Percentiles rank a stretch among this genome's conserved stretches.
These are phyloP conservation scores for Gentiana macrophylla DNA, from an alignment of 257 asterid genomes.

Conservation along the genomic window DNA sequence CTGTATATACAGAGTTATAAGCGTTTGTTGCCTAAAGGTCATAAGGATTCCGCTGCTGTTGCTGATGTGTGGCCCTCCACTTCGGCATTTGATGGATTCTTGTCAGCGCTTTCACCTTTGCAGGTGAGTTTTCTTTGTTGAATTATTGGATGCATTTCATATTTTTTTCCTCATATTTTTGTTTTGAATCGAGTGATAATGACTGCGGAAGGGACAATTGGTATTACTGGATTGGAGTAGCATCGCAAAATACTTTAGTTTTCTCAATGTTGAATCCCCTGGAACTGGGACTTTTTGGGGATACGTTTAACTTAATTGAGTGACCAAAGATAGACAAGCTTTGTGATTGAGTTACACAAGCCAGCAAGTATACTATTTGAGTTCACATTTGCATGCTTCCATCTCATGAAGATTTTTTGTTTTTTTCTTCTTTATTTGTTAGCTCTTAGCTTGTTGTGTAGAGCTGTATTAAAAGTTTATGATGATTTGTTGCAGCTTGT, in stretches of 20 bases:
- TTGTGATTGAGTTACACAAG: background rate
- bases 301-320: background rate
- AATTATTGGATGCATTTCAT: background rate
- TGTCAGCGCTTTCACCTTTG: slow-evolving; percentile 73
- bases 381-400: no score
- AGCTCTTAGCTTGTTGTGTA: background rate
- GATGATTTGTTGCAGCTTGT: slow-evolving; percentile 50
- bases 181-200: no score
- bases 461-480: background rate
- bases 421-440: background rate
- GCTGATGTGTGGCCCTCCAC: slow-evolving; percentile 97
- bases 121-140: slow-evolving; percentile 32
- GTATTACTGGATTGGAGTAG: background rate
- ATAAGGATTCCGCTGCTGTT: slow-evolving; percentile 83
- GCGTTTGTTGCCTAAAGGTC: slow-evolving; percentile 83
- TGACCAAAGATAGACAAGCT: background rate
- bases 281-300: background rate
- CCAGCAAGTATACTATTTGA: no score
- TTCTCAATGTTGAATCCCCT: background rate
- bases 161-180: background rate
- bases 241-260: background rate
- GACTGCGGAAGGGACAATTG: no score
- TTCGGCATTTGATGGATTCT: slow-evolving; percentile 74
- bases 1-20: slow-evolving; percentile 72
- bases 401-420: background rate